These are phyloP conservation scores for Clonostachys solani DNA, from an alignment of 2,329 filamentous ascomycete species.

Conservation along the genomic window DNA sequence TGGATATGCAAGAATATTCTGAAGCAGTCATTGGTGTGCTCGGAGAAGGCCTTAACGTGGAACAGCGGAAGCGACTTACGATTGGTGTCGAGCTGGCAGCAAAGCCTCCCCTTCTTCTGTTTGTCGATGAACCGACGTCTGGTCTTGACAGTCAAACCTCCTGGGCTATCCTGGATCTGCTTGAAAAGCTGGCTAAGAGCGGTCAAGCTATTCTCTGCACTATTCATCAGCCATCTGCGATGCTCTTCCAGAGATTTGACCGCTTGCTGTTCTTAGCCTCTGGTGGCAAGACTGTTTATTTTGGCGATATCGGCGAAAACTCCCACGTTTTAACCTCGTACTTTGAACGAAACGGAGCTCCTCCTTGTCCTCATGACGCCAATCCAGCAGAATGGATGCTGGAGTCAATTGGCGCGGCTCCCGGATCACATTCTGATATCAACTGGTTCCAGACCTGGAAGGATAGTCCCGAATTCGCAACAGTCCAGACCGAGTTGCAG, in stretches of 20 bases:
- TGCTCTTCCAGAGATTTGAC: slow-evolving; percentile 50
- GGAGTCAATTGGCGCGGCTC: slow-evolving; percentile 25
- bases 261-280: slow-evolving; percentile 43
- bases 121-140: slow-evolving; percentile 44
- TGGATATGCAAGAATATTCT: slow-evolving; percentile 47
- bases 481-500: slow-evolving; percentile 33
- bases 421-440: slow-evolving; percentile 60
- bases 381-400: slow-evolving; percentile 46
- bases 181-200: slow-evolving; percentile 53
- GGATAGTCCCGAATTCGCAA: slow-evolving; percentile 33
- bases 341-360: slow-evolving; percentile 55
- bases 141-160: slow-evolving; percentile 51
- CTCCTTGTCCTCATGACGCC: slow-evolving; percentile 53
- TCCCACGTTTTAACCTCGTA: slow-evolving; percentile 40
- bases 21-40: slow-evolving; percentile 40
- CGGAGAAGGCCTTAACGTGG: slow-evolving; percentile 34
- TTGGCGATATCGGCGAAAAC: slow-evolving; percentile 45
- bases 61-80: slow-evolving; percentile 40
- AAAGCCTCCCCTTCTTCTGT: slow-evolving; percentile 35
- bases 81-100: slow-evolving; percentile 36
- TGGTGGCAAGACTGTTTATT: slow-evolving; percentile 47
- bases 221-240: slow-evolving; percentile 52
- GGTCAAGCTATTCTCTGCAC: slow-evolving; percentile 56
- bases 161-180: slow-evolving; percentile 53
- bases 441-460: slow-evolving; percentile 56